Evolutionary conservation across 176 grass and related monocot genomes (phyloP).

Genomic region (Areca catechu): DNA sequence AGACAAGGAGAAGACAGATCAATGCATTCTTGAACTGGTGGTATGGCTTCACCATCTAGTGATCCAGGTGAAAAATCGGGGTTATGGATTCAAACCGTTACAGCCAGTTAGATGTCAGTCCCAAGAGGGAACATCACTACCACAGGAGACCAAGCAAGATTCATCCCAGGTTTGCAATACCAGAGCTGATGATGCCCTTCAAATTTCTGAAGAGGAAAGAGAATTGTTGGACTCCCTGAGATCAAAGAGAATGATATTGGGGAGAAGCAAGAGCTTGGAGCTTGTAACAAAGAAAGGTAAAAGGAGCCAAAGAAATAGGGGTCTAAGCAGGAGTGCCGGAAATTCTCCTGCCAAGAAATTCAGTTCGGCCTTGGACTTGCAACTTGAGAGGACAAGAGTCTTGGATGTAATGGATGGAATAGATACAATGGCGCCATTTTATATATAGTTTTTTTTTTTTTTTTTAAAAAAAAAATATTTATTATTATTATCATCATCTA

Average conservation of each 20-base stretch:
- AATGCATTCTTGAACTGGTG: constrained; percentile 65
- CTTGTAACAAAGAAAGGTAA: not conserved
- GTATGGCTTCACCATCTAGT: constrained; percentile 81
- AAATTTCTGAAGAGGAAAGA: constrained; percentile 39
- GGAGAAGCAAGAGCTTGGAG: constrained; percentile 74
- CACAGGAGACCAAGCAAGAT: constrained; percentile 15
- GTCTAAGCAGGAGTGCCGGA: constrained; percentile 47
- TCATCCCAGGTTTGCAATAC: constrained; percentile 28
- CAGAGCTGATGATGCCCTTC: not conserved
- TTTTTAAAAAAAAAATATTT: too few relatives aligned
- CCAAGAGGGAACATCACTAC: constrained; percentile 1
- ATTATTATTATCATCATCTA: not conserved
- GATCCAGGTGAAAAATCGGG: constrained; percentile 69
- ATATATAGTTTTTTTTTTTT: not conserved
- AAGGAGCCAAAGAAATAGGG: constrained; percentile 32
- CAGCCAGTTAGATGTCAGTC: constrained; percentile 19
- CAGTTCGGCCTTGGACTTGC: not conserved
- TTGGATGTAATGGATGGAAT: constrained; percentile 93
- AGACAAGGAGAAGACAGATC: constrained; percentile 64
- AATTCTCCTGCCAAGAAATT: constrained; percentile 60
- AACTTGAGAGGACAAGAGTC: constrained; percentile 32
- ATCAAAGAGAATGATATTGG: constrained; percentile 26
- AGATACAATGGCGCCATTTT: constrained; percentile 28
- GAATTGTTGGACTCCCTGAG: constrained; percentile 39
- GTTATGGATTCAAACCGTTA: constrained; percentile 44